phyloP scores from a whole-genome alignment of 2,329 filamentous ascomycete genomes.

The Pyricularia sp. region DNA sequence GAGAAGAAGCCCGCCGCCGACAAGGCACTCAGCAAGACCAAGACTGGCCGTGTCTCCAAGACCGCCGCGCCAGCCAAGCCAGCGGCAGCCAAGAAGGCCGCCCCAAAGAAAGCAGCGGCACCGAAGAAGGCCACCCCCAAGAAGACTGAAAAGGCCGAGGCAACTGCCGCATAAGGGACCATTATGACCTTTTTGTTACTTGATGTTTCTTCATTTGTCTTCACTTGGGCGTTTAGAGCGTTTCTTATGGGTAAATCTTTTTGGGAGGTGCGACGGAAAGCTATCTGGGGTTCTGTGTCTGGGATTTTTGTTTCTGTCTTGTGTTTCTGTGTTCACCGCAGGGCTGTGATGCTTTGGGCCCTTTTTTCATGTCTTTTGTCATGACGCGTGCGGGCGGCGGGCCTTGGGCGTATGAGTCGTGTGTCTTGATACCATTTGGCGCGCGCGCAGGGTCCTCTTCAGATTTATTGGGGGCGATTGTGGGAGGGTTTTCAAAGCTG shows the following conservation, averaged over 20 bases:
- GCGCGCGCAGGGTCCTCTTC: neutral
- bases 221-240: neutral
- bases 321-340: neutral
- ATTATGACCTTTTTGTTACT: neutral
- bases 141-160: neutral
- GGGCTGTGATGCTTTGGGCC: neutral
- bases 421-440: neutral
- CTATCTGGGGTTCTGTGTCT: neutral
- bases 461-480: neutral
- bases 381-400: neutral
- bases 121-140: neutral
- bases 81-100: neutral
- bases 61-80: neutral
- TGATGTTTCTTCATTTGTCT: neutral
- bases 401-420: neutral
- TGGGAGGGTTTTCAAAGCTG: neutral
- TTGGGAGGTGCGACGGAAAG: neutral
- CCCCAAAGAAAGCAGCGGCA: neutral
- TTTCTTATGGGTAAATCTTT: neutral
- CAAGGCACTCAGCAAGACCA: slow-evolving; percentile 68
- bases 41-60: slow-evolving; percentile 67
- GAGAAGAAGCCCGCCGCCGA: slow-evolving; percentile 43
- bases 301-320: neutral
- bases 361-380: neutral
- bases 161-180: neutral